A percentile compares a stretch with the other conserved stretches of the same genome.
These are phyloP conservation scores for Aureobasidium musti DNA, from an alignment of 2,329 filamentous ascomycete species.

Conservation along the genomic window DNA sequence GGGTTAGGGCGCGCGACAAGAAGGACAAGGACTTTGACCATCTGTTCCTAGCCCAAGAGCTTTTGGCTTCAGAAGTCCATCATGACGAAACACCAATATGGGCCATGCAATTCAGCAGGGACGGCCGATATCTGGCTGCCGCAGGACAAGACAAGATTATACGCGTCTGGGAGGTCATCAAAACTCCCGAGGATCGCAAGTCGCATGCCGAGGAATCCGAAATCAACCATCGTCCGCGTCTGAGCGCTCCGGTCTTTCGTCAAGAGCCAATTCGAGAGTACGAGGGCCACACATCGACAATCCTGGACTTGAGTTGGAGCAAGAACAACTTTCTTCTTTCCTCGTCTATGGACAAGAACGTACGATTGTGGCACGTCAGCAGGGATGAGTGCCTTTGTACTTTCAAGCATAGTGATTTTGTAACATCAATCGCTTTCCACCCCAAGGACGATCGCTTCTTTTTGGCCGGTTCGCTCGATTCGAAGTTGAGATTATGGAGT, in stretches of 20 bases:
- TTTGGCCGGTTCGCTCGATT: conserved; percentile 87
- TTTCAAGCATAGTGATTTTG: conserved; percentile 93
- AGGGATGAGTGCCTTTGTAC: conserved; percentile 84
- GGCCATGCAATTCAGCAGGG: conserved; percentile 89
- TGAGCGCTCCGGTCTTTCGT: conserved; percentile 89
- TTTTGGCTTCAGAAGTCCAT: conserved; percentile 49
- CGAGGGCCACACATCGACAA: conserved; percentile 77
- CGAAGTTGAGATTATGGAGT: conserved; percentile 87
- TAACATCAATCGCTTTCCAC: conserved; percentile 93
- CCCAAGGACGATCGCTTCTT: conserved; percentile 96
- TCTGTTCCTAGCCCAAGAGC: conserved; percentile 87
- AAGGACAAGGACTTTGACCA: conserved; percentile 79
- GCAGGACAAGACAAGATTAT: conserved; percentile 86
- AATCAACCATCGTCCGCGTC: conserved; percentile 49
- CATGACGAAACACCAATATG: conserved; percentile 65
- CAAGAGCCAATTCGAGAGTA: conserved; percentile 78
- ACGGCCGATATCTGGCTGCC: conserved; percentile 88
- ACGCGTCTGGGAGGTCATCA: conserved; percentile 84
- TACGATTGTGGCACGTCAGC: conserved; percentile 88
- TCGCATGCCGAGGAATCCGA: conserved; percentile 60
- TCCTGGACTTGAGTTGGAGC: conserved; percentile 94
- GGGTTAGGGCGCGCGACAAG: conserved; percentile 78
- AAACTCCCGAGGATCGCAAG: conserved; percentile 75
- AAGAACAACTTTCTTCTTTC: conserved; percentile 98
- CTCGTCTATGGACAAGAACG: conserved; percentile 97